Evolutionary conservation across 1,139 yeast genomes (phyloP).

Genomic region (Sugiyamaella castrensis): DNA sequence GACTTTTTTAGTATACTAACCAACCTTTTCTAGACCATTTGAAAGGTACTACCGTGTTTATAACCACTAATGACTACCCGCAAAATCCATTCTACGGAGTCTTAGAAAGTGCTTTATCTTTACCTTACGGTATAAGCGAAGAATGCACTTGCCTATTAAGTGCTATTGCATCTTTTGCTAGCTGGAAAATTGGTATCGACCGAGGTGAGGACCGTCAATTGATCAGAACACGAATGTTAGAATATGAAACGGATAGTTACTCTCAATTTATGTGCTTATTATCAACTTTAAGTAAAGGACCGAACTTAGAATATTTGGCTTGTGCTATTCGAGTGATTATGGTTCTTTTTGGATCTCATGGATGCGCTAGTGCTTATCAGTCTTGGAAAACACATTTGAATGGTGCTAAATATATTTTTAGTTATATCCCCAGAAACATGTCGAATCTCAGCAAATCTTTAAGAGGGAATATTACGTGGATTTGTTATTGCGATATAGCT

Average conservation of each 20-base stretch:
- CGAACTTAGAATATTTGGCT: not conserved
- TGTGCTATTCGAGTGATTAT: not conserved
- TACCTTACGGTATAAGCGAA: not conserved
- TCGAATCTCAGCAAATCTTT: not conserved
- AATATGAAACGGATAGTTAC: not conserved
- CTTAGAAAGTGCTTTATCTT: not conserved
- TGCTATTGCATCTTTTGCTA: not conserved
- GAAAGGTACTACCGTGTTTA: not conserved
- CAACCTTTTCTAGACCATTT: not conserved
- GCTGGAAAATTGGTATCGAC: not conserved
- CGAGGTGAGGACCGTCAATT: not conserved
- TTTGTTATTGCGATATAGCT: not conserved
- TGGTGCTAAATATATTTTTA: not conserved
- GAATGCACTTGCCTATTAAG: not conserved
- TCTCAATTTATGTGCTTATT: not conserved
- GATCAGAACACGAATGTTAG: not conserved
- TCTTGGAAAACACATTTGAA: not conserved
- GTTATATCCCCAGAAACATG: not conserved
- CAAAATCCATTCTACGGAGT: not conserved
- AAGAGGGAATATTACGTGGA: not conserved
- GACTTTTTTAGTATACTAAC: too few relatives aligned
- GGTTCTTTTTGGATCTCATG: not conserved
- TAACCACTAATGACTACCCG: not conserved
- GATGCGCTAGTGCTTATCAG: not conserved
- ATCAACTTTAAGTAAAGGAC: not conserved